Conservation (phyloP, 2,329 filamentous ascomycete genomes). For the Penicillium sp. region DNA sequence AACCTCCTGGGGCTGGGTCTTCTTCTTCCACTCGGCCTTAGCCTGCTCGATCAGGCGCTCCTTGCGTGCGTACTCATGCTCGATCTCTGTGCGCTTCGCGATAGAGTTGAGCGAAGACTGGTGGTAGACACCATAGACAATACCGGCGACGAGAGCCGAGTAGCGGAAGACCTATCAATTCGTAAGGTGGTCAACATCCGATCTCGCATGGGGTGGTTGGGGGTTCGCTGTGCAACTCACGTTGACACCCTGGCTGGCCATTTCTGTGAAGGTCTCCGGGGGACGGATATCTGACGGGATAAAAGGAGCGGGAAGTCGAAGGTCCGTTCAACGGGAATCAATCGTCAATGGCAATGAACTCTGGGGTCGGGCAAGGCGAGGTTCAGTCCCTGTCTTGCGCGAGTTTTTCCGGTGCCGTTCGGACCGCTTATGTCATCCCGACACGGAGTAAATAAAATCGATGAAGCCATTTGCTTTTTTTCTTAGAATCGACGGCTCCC, state of each 20-base stretch:
- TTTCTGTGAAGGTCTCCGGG: constrained; percentile 48
- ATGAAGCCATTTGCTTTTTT: not conserved
- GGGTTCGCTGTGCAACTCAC: constrained; percentile 43
- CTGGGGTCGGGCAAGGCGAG: constrained; percentile 32
- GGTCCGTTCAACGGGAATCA: constrained; percentile 33
- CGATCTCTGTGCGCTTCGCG: constrained; percentile 66
- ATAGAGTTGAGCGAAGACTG: constrained; percentile 74
- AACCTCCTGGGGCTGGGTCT: constrained; percentile 56
- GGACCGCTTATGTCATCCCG: constrained; percentile 41
- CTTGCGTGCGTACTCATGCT: constrained; percentile 88
- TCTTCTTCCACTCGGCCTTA: constrained; percentile 85
- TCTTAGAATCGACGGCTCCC: not conserved
- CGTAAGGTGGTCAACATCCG: constrained; percentile 17
- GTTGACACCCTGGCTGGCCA: constrained; percentile 68
- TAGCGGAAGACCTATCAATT: constrained; percentile 83
- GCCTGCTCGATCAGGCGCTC: constrained; percentile 87
- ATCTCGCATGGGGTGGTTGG: constrained; percentile 19
- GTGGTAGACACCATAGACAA: constrained; percentile 95
- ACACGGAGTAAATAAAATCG: constrained; percentile 24
- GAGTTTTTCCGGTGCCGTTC: constrained; percentile 43
- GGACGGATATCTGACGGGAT: constrained; percentile 34
- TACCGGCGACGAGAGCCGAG: constrained; percentile 84
- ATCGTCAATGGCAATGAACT: constrained; percentile 40
- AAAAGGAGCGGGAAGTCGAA: constrained; percentile 28
- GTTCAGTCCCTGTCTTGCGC: constrained; percentile 38